A percentile compares a stretch with the other conserved stretches of the same genome.
These are phyloP conservation scores for Aspergillus funiculosus DNA, from an alignment of 495 filamentous ascomycete genomes.

Conservation along the genomic window DNA sequence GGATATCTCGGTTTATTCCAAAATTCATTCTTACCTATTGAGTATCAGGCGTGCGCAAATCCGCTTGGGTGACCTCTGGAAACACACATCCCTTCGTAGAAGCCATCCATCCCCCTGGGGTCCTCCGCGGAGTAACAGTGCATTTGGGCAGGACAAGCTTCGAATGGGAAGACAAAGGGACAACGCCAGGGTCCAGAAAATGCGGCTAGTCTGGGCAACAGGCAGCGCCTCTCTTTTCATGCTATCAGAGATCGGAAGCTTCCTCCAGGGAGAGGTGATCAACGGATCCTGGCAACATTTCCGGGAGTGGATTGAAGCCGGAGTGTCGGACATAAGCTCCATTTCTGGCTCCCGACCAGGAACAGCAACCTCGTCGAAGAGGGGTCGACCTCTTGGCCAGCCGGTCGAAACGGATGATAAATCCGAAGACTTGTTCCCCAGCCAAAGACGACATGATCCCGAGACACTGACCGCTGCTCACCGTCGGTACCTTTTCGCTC, in stretches of 20 bases:
- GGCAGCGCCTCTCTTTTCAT: constrained; percentile 79
- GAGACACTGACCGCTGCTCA: constrained; percentile 79
- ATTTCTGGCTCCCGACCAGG: constrained; percentile 39
- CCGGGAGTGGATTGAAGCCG: constrained; percentile 50
- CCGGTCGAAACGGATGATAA: constrained; percentile 6
- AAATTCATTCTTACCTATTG: constrained; percentile 80
- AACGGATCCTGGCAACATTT: constrained; percentile 66
- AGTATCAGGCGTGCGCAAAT: constrained; percentile 77
- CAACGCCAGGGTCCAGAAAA: constrained; percentile 51
- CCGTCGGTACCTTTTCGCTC: constrained; percentile 60
- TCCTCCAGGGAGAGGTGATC: constrained; percentile 86
- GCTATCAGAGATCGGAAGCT: constrained; percentile 74
- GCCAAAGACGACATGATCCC: constrained; percentile 60
- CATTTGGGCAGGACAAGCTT: constrained; percentile 50
- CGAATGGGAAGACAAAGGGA: constrained; percentile 52
- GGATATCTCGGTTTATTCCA: constrained; percentile 72
- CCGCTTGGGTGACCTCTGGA: constrained; percentile 76
- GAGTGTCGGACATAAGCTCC: constrained; percentile 24
- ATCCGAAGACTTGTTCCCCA: constrained; percentile 16
- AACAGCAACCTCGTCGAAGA: constrained; percentile 32
- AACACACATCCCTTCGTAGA: constrained; percentile 67
- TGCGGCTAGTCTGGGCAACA: constrained; percentile 83
- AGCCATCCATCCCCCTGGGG: constrained; percentile 65
- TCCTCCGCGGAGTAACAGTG: constrained; percentile 56
- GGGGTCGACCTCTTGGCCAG: constrained; percentile 9